phyloP scores from a whole-genome alignment of 805 yeast genomes.

The Candida saitoana region DNA sequence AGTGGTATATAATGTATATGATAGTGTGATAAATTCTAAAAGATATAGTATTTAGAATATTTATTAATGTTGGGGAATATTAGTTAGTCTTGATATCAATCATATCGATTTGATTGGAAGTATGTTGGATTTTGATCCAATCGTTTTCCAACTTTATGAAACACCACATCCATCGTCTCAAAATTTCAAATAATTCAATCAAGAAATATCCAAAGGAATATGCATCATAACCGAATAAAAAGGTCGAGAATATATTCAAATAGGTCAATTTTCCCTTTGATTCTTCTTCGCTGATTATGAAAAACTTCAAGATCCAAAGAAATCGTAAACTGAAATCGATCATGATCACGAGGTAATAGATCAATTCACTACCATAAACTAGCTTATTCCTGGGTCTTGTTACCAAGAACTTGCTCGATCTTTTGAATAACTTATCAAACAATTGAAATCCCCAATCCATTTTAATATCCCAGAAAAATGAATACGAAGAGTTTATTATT shows the following conservation, averaged over 20 bases:
- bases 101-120: conserved; percentile 1
- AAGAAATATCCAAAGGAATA: conserved; percentile 57
- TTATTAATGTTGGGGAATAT: too few species aligned
- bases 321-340: conserved; percentile 67
- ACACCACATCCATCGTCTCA: conserved; percentile 89
- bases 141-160: conserved; percentile 81
- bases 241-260: conserved; percentile 19
- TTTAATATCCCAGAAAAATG: conserved; percentile 84
- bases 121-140: conserved; percentile 31
- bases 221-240: conserved; percentile 36
- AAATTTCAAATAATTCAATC: conserved; percentile 68
- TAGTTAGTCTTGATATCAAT: conserved; percentile 3
- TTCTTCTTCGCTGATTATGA: conserved; percentile 28
- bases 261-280: conserved; percentile 10
- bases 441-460: conserved; percentile 83
- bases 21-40: background rate
- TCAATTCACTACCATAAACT: conserved; percentile 21
- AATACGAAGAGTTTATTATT: conserved; percentile 65
- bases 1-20: background rate
- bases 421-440: conserved; percentile 30
- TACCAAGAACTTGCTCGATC: conserved; percentile 8
- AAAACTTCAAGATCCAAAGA: conserved; percentile 65
- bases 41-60: background rate
- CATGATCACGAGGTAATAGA: conserved; percentile 55
- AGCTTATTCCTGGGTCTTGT: conserved; percentile 18